Percentiles rank a stretch among this genome's conserved stretches.
These are phyloP conservation scores for Citrus hindsii DNA, from an alignment of 345 rosid genomes.

Conservation along the genomic window DNA sequence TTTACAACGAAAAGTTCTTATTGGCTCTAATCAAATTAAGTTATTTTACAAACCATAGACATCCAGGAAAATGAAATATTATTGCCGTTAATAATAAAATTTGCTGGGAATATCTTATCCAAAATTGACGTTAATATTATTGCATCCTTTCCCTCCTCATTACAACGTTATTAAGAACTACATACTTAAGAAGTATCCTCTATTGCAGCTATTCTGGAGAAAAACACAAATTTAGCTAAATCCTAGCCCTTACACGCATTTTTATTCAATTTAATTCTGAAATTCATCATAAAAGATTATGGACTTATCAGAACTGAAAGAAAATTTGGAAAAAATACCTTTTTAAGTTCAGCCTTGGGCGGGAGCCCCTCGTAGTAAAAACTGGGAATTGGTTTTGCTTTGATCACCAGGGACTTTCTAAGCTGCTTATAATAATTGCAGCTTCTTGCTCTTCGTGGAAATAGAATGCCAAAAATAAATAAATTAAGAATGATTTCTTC, in stretches of 20 bases:
- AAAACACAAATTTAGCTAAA: background rate
- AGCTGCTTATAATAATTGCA: slow-evolving; percentile 73
- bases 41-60: too few species aligned
- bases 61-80: too few species aligned
- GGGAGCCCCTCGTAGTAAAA: slow-evolving; percentile 93
- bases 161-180: background rate
- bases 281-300: background rate
- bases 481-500: background rate
- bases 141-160: background rate
- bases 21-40: too few species aligned
- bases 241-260: background rate
- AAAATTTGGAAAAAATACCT: slow-evolving; percentile 32
- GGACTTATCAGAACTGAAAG: background rate
- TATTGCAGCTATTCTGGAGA: background rate
- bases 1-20: too few species aligned
- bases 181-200: background rate
- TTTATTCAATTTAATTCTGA: background rate
- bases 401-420: slow-evolving; percentile 71
- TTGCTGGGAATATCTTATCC: background rate
- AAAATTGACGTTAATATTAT: background rate
- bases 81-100: background rate
- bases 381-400: slow-evolving; percentile 90
- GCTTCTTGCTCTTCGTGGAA: slow-evolving; percentile 97
- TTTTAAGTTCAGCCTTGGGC: slow-evolving; percentile 72
- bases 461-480: background rate